Base-by-base conservation (phyloP, 192 early-diverging fungal genomes). In the Umbelopsis ramanniana region DNA sequence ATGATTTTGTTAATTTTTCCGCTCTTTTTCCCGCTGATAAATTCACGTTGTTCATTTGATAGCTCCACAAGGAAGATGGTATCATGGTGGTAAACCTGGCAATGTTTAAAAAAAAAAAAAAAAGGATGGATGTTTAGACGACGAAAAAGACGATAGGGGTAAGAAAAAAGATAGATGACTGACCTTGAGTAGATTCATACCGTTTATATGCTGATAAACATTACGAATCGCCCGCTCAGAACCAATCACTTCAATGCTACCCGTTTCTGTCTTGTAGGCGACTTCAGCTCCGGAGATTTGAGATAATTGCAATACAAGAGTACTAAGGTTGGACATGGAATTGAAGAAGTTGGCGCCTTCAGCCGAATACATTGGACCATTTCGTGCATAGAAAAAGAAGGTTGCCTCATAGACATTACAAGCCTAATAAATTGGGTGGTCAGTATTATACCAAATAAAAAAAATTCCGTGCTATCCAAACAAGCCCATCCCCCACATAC, bases 1-100 rank as follows among this genome's bases (percentile, higher is more conserved):
- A 87, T 89, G 71, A 95, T 95, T 71, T 91, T 87, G 82, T 94
- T 95, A 74, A 94, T 92, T 74, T 95, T 95, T 68, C 93, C 93
- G 66, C 87, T 92, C 80, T 95, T 95, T 76, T 95, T 95, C 52
- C 93, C 93, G 67, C 89, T 92, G 52, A 95, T 95, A 73, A 94
- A 95, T 66, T 95, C 93, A 10, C 88, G 84, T 73, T 95, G 93
- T 70, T 93, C 91, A 9, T 90, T 86, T 11, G 91, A 83, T 33
- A 93, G 75, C 67, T 95, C 93, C 21, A 95, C 77, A 67, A 88
- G 87, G 71, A 95, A 93, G 69, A 89, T 89, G 43, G 87, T 87
- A 69, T 92, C 89, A 19, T 87, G 66, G 43, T 75, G 78, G 21
- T 74, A 73, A 29, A 69, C 26, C 45, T 46, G 6, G 11, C 11